phyloP scores from a whole-genome alignment of 2,329 filamentous ascomycete genomes.

The Clonostachys rosea region DNA sequence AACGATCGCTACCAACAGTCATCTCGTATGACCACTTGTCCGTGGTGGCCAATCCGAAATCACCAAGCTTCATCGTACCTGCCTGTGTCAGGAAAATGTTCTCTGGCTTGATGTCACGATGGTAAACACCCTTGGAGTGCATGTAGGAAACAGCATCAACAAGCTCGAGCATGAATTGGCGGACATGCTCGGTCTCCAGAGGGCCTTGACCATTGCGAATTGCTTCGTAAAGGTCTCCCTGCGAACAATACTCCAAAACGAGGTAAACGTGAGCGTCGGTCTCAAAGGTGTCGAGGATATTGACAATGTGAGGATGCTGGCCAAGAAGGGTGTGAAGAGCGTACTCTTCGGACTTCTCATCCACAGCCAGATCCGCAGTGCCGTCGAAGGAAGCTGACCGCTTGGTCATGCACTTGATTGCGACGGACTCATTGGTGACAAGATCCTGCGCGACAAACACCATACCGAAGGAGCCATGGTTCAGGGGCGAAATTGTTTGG shows the following conservation, averaged over 20 bases:
- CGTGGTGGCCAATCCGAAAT: constrained; percentile 89
- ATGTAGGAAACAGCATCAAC: constrained; percentile 86
- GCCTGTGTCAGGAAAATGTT: constrained; percentile 92
- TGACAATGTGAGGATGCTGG: constrained; percentile 87
- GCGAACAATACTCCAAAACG: constrained; percentile 91
- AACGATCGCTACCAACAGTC: constrained; percentile 93
- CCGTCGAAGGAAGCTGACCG: constrained; percentile 56
- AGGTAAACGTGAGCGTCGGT: constrained; percentile 86
- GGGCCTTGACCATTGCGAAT: constrained; percentile 87
- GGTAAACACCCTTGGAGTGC: constrained; percentile 86
- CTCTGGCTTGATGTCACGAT: constrained; percentile 98
- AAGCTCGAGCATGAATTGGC: constrained; percentile 94
- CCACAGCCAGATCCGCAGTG: constrained; percentile 63
- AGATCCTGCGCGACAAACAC: constrained; percentile 89
- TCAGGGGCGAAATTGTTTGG: constrained; percentile 86
- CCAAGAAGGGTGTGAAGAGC: constrained; percentile 76
- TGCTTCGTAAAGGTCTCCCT: constrained; percentile 95
- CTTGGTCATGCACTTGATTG: constrained; percentile 96
- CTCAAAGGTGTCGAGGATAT: constrained; percentile 86
- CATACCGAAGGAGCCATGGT: constrained; percentile 98
- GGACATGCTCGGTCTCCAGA: constrained; percentile 91
- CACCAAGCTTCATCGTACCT: constrained; percentile 91
- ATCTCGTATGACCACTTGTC: constrained; percentile 89
- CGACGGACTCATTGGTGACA: constrained; percentile 72
- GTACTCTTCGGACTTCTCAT: constrained; percentile 79